Evolutionary conservation across 306 rosid genomes (phyloP).

Genomic region (Spatholobus suberectus): DNA sequence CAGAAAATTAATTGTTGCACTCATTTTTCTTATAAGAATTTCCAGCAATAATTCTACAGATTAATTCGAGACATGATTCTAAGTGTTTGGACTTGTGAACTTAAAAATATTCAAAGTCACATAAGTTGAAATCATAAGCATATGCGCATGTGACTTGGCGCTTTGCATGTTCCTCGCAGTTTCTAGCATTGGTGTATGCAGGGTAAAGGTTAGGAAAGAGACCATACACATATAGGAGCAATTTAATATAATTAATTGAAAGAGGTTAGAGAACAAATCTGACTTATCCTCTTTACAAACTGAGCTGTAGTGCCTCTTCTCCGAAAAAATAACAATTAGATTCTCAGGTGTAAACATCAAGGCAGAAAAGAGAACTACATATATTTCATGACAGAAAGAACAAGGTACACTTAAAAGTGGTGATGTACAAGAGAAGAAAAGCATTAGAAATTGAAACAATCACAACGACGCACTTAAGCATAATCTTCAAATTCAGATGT

Average conservation of each 20-base stretch:
- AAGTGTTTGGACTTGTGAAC: not conserved
- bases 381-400: not conserved
- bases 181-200: not conserved
- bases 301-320: not conserved
- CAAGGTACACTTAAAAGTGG: not conserved
- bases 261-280: too few relatives aligned
- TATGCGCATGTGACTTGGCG: not conserved
- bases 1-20: not conserved
- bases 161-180: not conserved
- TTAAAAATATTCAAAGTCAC: not conserved
- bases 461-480: not conserved
- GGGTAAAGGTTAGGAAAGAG: not conserved
- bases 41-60: not conserved
- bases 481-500: not conserved
- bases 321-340: too few relatives aligned
- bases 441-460: slow-evolving; percentile 4
- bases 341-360: too few relatives aligned
- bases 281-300: too few relatives aligned
- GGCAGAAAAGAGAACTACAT: too few relatives aligned
- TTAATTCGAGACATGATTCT: not conserved
- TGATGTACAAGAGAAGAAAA: slow-evolving; percentile 18
- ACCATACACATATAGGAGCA: not conserved
- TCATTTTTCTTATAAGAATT: slow-evolving; percentile 9
- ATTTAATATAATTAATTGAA: too few relatives aligned
- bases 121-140: not conserved